Percentiles rank a stretch among this genome's conserved stretches.
These are phyloP conservation scores for Aspergillus costaricaensis DNA, from an alignment of 2,329 filamentous ascomycete species.

Conservation along the genomic window DNA sequence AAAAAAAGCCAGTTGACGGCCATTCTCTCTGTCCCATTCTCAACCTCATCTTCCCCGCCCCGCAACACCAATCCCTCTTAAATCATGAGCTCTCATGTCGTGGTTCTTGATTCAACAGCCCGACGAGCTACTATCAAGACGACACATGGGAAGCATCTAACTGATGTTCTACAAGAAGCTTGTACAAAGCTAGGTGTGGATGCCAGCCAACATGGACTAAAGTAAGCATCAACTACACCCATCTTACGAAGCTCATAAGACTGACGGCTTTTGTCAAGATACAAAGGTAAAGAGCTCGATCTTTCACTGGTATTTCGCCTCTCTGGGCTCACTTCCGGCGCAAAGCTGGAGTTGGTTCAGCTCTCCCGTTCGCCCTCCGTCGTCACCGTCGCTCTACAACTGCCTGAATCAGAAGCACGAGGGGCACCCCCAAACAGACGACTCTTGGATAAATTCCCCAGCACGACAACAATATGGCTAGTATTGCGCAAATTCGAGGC, in stretches of 20 bases:
- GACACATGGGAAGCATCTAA: constrained; percentile 74
- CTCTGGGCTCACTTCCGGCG: constrained; percentile 78
- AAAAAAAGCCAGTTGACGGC: not conserved
- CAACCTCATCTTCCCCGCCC: constrained; percentile 13
- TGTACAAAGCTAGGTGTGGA: constrained; percentile 77
- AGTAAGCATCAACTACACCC: constrained; percentile 56
- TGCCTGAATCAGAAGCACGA: constrained; percentile 70
- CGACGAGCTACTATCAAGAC: constrained; percentile 81
- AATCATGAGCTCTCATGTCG: constrained; percentile 81
- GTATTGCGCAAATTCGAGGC: constrained; percentile 88
- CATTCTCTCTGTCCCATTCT: not conserved
- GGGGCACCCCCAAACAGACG: constrained; percentile 63
- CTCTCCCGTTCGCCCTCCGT: constrained; percentile 81
- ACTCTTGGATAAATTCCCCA: constrained; percentile 81
- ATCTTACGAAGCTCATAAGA: constrained; percentile 7
- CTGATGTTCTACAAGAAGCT: constrained; percentile 83
- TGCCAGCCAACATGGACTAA: constrained; percentile 75
- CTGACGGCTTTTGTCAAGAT: constrained; percentile 48
- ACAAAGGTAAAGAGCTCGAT: constrained; percentile 83
- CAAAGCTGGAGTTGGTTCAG: constrained; percentile 88
- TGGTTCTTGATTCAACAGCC: constrained; percentile 79
- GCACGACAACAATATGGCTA: constrained; percentile 85
- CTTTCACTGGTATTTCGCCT: constrained; percentile 82
- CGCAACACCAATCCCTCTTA: constrained; percentile 19
- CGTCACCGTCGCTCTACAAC: constrained; percentile 84